phyloP scores from a whole-genome alignment of 2,329 filamentous ascomycete species.

The Talaromyces sp. region DNA sequence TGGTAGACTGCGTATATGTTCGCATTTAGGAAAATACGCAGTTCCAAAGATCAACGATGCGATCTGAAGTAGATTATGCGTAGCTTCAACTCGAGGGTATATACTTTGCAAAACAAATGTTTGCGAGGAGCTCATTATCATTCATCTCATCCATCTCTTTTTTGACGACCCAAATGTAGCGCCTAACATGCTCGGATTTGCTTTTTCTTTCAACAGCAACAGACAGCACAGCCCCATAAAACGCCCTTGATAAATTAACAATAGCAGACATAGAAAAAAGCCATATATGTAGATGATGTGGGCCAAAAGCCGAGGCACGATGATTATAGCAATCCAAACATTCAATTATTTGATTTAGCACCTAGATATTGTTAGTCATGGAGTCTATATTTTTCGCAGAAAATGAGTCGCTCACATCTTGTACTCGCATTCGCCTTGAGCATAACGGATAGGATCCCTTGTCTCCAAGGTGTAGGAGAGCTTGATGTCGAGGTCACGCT shows the following conservation, averaged over 20 bases:
- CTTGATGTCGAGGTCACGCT: constrained; percentile 87
- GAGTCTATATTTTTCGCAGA: not conserved
- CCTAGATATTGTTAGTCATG: not conserved
- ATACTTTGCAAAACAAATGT: constrained; percentile 36
- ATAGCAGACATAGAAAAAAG: constrained; percentile 20
- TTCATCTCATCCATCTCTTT: constrained; percentile 29
- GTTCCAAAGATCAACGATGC: not conserved
- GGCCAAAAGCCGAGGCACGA: constrained; percentile 11
- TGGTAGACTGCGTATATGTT: not conserved
- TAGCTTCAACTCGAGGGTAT: constrained; percentile 51
- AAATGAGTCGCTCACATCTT: constrained; percentile 53
- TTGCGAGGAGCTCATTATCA: constrained; percentile 46
- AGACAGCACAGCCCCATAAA: constrained; percentile 27
- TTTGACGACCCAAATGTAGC: constrained; percentile 21
- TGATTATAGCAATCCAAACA: constrained; percentile 16
- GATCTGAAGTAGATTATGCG: constrained; percentile 29
- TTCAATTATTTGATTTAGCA: constrained; percentile 9
- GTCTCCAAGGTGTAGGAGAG: constrained; percentile 80
- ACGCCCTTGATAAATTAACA: constrained; percentile 28
- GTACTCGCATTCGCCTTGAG: constrained; percentile 72
- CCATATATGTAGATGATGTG: constrained; percentile 4
- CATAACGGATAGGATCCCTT: constrained; percentile 65
- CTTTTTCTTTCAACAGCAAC: not conserved
- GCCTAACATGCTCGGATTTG: constrained; percentile 27
- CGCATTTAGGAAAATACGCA: not conserved